These are phyloP conservation scores for Botryococcus braunii DNA, from an alignment of 163 green algal genomes.

Conservation along the genomic window DNA sequence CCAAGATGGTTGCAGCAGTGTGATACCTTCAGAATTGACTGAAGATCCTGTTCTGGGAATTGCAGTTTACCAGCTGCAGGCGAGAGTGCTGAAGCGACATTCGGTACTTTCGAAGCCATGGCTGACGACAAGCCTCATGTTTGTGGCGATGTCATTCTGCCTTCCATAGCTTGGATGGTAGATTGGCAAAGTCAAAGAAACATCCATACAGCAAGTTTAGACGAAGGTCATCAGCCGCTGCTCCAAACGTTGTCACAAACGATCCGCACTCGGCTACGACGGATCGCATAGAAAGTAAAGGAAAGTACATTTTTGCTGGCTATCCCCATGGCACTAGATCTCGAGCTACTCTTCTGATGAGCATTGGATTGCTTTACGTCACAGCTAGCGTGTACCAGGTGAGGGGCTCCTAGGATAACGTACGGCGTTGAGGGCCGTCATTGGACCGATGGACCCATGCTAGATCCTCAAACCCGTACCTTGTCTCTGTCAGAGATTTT, in stretches of 20 bases:
- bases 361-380: constrained; percentile 80
- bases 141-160: constrained; percentile 54
- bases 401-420: too few species aligned
- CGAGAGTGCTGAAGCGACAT: too few species aligned
- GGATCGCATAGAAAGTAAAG: constrained; percentile 2
- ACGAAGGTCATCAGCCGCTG: background rate
- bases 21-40: too few species aligned
- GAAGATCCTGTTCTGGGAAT: too few species aligned
- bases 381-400: constrained; percentile 89
- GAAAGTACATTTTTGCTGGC: constrained; percentile 53
- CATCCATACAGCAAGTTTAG: background rate
- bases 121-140: constrained; percentile 67
- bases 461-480: too few species aligned
- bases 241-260: background rate
- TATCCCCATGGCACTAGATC: constrained; percentile 81
- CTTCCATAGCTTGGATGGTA: constrained; percentile 31
- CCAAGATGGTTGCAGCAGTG: too few species aligned
- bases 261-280: background rate
- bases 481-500: too few species aligned
- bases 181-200: constrained; percentile 21
- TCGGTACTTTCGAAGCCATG: too few species aligned
- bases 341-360: constrained; percentile 86
- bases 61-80: too few species aligned
- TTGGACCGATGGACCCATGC: too few species aligned
- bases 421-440: too few species aligned